A percentile compares a stretch with the other conserved stretches of the same genome.
Conservation (phyloP, 1,284 basidiomycete genomes). For the Trametes hirsuta region DNA sequence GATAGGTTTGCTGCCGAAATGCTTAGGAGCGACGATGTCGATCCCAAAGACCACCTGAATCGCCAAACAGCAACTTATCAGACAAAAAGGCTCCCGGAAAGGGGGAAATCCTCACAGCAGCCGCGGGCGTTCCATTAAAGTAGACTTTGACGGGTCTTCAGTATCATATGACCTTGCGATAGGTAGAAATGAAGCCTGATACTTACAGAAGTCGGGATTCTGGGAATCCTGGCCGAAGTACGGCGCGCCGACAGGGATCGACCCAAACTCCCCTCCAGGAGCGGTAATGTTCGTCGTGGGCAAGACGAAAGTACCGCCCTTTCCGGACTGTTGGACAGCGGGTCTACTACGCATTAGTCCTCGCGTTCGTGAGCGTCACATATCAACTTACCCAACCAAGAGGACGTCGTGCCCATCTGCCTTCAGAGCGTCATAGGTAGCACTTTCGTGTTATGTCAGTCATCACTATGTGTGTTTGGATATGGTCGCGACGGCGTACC, state of each 20-base stretch:
- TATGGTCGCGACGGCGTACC: slow-evolving; percentile 20
- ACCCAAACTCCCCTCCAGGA: slow-evolving; percentile 34
- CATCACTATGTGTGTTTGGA: background rate
- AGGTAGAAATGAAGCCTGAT: background rate
- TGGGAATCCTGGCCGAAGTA: slow-evolving; percentile 31
- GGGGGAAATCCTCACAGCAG: slow-evolving; percentile 19
- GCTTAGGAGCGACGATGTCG: slow-evolving; percentile 32
- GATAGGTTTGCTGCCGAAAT: slow-evolving; percentile 28
- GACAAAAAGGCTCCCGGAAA: background rate
- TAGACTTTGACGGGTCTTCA: slow-evolving; percentile 28
- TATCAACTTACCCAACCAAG: slow-evolving; percentile 24
- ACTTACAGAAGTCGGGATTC: slow-evolving; percentile 31
- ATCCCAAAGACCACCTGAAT: slow-evolving; percentile 31
- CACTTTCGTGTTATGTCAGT: slow-evolving; percentile 16
- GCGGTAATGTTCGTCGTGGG: slow-evolving; percentile 34
- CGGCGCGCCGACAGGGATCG: slow-evolving; percentile 32
- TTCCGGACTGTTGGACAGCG: slow-evolving; percentile 35
- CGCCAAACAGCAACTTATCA: slow-evolving; percentile 2
- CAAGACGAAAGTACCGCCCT: slow-evolving; percentile 34
- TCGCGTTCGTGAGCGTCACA: background rate
- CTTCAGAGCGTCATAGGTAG: slow-evolving; percentile 30
- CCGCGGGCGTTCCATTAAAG: slow-evolving; percentile 36
- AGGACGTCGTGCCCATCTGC: slow-evolving; percentile 33
- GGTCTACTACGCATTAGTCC: slow-evolving; percentile 21
- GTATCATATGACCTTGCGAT: slow-evolving; percentile 9